A percentile compares a stretch with the other conserved stretches of the same genome.
phyloP scores from a whole-genome alignment of 352 stramenopile genomes.

The Globisporangium ultimum region DNA sequence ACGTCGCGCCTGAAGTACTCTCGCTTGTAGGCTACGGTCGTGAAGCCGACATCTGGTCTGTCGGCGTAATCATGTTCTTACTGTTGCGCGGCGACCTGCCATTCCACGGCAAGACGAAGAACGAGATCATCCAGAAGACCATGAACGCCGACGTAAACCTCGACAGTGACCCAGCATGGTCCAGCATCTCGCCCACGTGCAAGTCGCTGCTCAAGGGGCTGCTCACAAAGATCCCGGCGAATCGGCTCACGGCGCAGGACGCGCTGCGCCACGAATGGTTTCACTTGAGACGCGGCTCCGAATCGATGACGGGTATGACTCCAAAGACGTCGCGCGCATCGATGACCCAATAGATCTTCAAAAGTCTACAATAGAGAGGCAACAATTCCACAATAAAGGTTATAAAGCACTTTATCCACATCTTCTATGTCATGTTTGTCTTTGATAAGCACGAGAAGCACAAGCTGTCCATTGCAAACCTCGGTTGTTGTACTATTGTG shows the following conservation, averaged over 20 bases:
- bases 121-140: conserved; percentile 92
- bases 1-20: conserved; percentile 93
- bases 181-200: conserved; percentile 46
- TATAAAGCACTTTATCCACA: conserved; percentile 10
- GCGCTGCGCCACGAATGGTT: conserved; percentile 88
- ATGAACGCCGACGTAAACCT: conserved; percentile 84
- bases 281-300: conserved; percentile 10
- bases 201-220: conserved; percentile 75
- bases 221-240: conserved; percentile 81
- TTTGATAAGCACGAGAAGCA: conserved; percentile 14
- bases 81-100: conserved; percentile 86
- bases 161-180: conserved; percentile 55
- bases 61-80: conserved; percentile 93
- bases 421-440: no score
- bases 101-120: conserved; percentile 90
- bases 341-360: conserved; percentile 20
- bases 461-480: conserved; percentile 7
- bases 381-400: conserved; percentile 3
- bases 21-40: conserved; percentile 85
- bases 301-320: conserved; percentile 12
- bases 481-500: conserved; percentile 10
- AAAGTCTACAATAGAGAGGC: conserved; percentile 12
- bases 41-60: conserved; percentile 91
- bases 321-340: conserved; percentile 21
- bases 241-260: conserved; percentile 75